Evolutionary conservation across 2,329 filamentous ascomycete species (phyloP).

Genomic region (Phoma sp.): DNA sequence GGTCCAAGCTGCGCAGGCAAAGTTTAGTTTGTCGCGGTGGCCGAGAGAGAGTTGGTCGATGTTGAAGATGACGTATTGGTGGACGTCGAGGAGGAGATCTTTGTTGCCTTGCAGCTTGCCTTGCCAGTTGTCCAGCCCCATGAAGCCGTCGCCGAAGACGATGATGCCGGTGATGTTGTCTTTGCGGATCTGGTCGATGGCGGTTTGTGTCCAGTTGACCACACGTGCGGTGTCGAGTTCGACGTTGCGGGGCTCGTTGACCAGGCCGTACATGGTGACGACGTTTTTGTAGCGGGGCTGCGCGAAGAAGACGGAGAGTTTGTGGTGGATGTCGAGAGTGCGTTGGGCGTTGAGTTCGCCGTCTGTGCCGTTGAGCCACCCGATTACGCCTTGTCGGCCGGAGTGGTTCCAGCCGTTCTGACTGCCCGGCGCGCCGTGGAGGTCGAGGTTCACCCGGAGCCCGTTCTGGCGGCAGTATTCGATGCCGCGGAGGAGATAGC

Average conservation of each 20-base stretch:
- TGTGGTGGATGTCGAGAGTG: conserved; percentile 84
- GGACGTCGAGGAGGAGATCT: conserved; percentile 87
- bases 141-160: conserved; percentile 93
- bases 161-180: conserved; percentile 77
- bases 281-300: conserved; percentile 93
- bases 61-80: conserved; percentile 99
- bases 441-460: conserved; percentile 87
- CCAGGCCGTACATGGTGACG: conserved; percentile 89
- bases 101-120: conserved; percentile 75
- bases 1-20: conserved; percentile 88
- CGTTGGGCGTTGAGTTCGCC: conserved; percentile 79
- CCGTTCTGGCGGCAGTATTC: conserved; percentile 95
- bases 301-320: conserved; percentile 88
- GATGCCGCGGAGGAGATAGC: conserved; percentile 89
- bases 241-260: conserved; percentile 90
- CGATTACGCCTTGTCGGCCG: conserved; percentile 77
- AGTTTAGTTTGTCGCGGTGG: conserved; percentile 82
- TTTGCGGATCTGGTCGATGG: conserved; percentile 72
- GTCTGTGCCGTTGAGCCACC: conserved; percentile 90
- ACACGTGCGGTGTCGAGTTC: conserved; percentile 69
- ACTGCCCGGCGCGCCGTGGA: conserved; percentile 89
- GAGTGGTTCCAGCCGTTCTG: conserved; percentile 99
- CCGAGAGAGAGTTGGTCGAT: conserved; percentile 79
- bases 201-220: conserved; percentile 77
- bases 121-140: conserved; percentile 90